Base-by-base conservation (phyloP, 78 protist species). In the Bodo saltans region DNA sequence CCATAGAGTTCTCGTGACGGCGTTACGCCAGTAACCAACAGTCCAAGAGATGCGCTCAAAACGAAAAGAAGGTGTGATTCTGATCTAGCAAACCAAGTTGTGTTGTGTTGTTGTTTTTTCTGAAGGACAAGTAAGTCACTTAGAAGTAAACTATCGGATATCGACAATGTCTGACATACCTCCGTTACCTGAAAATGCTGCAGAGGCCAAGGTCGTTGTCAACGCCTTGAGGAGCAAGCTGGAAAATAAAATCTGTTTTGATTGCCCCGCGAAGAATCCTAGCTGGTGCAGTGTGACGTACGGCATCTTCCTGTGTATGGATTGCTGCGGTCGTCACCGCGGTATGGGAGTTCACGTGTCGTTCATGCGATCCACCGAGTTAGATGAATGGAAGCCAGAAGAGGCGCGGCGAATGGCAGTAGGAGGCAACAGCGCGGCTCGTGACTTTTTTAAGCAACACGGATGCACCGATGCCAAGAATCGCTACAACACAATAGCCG, bases 301-400 rank as follows among this genome's bases (percentile, higher is more conserved):
- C 76, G 97, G 97, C 67, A 88, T 91, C 67, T 89, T 89, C 70
- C 85, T 94, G 69, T 94, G 97, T 82, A 40, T 88, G 68, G 92
- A 90, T 41, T 94, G 97, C 75, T 47, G 89, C 27, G 93, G 93
- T 30, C 38, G 79, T 29, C 93, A 91, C 80, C 84, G 93, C 41
- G 68, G 37, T 41, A 74, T 91, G 21, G 93, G 93, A 27, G 90
- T 88, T 27, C 89, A 88, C 74, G 39, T 91, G 60, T 70, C 89
- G 29, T 60, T 60, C 33, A 84, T 90, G 70, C 42, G 83, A n/a
- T 71, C 83, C 28, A 25, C 78, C n/a, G 52, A 12, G 11, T 70
- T 85, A 23, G 92, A 89, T 35, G 0, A 11, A 28, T 83, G 86
- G 87, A 27, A 70, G 11, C 72, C 69, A 2, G 84, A 79, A 11